These are phyloP conservation scores for Cyamopsis tetragonoloba DNA, from an alignment of 306 rosid genomes.

Conservation along the genomic window DNA sequence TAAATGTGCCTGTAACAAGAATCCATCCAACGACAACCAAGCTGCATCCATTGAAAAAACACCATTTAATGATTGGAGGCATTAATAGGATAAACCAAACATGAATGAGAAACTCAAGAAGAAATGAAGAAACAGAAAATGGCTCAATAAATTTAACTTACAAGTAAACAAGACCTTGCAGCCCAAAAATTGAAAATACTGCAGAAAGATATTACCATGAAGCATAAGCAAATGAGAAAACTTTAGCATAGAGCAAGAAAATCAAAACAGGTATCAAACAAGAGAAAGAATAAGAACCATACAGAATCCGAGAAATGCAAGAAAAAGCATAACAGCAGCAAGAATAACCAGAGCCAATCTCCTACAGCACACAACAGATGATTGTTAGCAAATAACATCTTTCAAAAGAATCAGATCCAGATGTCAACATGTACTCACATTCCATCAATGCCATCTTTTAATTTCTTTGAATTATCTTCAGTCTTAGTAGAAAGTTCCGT, in stretches of 20 bases:
- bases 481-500: conserved; percentile 30
- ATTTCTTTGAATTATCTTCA: conserved; percentile 29
- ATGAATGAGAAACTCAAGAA: neutral
- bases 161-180: conserved; percentile 75
- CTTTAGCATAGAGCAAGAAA: neutral
- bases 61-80: conserved; percentile 8
- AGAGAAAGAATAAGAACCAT: conserved; percentile 30
- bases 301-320: conserved; percentile 81
- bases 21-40: conserved; percentile 66
- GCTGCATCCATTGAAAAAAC: conserved; percentile 35
- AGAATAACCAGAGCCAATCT: conserved; percentile 64
- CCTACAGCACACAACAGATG: conserved; percentile 38
- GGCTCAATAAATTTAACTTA: conserved; percentile 39
- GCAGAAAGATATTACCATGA: conserved; percentile 25
- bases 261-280: neutral
- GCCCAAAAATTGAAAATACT: conserved; percentile 78
- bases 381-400: neutral
- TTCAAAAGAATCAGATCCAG: neutral
- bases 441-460: conserved; percentile 29
- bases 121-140: neutral
- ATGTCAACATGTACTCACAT: conserved; percentile 24
- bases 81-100: neutral
- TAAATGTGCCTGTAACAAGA: conserved; percentile 62
- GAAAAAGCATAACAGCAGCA: conserved; percentile 75
- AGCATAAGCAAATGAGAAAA: conserved; percentile 9